Evolutionary conservation across 371 early-diverging fungal species (phyloP), one percentile per base, ranked within the genome.

Genomic region (Nematocida parisii): DNA sequence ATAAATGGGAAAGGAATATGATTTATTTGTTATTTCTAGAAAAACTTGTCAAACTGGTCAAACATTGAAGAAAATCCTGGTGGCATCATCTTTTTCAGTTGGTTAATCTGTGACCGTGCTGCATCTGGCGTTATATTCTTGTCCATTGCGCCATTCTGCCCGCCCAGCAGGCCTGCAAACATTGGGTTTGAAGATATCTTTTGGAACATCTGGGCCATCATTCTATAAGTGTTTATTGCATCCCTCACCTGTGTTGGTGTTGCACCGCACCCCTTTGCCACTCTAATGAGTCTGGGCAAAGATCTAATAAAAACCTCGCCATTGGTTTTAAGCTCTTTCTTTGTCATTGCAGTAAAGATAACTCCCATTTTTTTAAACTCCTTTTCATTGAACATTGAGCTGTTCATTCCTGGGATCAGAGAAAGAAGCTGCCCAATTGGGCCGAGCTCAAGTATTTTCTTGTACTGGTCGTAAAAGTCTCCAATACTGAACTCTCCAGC

Each of bases 271-370:
- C 98, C 98, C 47, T 90, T 90, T 13, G 96, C 93, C 45, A 98
- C 91, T 54, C 98, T 91, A 5, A 89, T 70, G 33, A 97, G 86
- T 47, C 97, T 89, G 62, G 89, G 88, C 40, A 92, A 91, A 68
- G 94, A 90, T 47, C 89, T 88, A 18, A 88, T 87, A 87, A 98
- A 96, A 6, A 91, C 81, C 74, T 91, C 92, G 58, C 93, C 93
- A 83, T 95, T 95, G 62, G 93, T 90, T 83, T 92, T 93, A 40
- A 98, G 88, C 87, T 98, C 98, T 67, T 86, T 84, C 47, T 94
- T 93, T 3, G 91, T 94, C 95, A 98, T 94, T 82, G 93, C 93
- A 85, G 97, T 96, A 90, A 98, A 93, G 83, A 97, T 92, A 83
- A 92, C 92, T 90, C 94, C 92, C 89, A 95, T 89, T 44, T 90